Conservation (phyloP, 78 protist genomes). For the Guillardia theta region DNA sequence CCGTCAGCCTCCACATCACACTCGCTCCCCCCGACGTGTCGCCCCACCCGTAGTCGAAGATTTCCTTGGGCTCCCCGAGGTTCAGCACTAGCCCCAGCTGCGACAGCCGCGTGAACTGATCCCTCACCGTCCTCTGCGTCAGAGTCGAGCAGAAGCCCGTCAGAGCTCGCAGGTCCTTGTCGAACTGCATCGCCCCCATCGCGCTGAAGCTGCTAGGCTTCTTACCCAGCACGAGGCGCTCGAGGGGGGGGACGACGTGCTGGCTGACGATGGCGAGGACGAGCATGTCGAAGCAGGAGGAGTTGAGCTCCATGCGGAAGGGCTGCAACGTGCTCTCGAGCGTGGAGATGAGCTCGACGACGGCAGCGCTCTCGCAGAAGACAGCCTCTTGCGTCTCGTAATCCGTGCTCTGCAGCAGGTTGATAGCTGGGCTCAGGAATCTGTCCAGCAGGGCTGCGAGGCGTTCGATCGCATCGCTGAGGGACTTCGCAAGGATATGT, state of each 20-base stretch:
- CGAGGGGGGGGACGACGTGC: background rate
- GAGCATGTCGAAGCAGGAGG: background rate
- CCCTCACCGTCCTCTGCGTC: background rate
- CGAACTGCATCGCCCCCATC: background rate
- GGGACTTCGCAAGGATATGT: background rate
- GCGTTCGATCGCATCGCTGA: background rate
- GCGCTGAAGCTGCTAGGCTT: background rate
- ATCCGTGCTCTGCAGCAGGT: background rate
- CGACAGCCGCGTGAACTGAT: background rate
- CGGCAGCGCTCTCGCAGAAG: background rate
- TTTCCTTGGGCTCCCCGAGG: background rate
- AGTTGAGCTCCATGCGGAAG: background rate
- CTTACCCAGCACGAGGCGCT: background rate
- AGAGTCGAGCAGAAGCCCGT: background rate
- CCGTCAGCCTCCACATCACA: background rate
- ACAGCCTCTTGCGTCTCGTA: background rate
- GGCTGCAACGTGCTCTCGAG: background rate
- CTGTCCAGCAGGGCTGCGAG: background rate
- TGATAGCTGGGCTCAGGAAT: background rate
- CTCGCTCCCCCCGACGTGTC: background rate
- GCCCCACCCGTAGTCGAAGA: conserved; percentile 1
- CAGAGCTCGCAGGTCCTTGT: conserved; percentile 19
- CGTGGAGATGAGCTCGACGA: background rate
- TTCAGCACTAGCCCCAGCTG: background rate
- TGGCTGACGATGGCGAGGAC: background rate